These are phyloP conservation scores for Hyphopichia homilentoma DNA, from an alignment of 805 yeast species.

Conservation along the genomic window DNA sequence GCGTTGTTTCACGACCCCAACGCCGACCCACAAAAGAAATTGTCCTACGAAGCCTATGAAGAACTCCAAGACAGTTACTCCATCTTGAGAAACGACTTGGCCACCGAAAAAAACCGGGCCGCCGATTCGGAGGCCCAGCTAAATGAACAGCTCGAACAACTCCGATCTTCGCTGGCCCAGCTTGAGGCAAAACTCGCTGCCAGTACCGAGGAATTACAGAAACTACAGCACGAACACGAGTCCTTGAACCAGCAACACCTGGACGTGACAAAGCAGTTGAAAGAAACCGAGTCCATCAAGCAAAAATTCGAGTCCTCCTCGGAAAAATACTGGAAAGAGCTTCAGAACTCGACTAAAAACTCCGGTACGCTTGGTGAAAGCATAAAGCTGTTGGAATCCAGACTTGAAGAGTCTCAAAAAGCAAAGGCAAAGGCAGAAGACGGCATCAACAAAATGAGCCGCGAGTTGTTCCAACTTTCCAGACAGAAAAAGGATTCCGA, in stretches of 20 bases:
- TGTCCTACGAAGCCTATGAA: conserved; percentile 61
- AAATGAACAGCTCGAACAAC: conserved; percentile 13
- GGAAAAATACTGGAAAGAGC: conserved; percentile 22
- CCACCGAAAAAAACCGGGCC: conserved; percentile 16
- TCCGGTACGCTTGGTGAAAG: conserved; percentile 19
- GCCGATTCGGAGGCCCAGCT: conserved; percentile 15
- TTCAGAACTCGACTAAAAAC: conserved; percentile 27
- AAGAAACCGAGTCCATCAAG: conserved; percentile 26
- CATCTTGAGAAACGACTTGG: conserved; percentile 19
- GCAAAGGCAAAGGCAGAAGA: conserved; percentile 69
- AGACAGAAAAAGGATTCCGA: conserved; percentile 55
- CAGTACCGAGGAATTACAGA: conserved; percentile 12
- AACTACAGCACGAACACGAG: conserved; percentile 16
- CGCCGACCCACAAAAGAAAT: conserved; percentile 61
- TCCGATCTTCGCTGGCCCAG: conserved; percentile 11
- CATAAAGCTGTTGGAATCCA: conserved; percentile 24
- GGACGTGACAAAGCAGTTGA: conserved; percentile 16
- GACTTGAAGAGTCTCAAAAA: conserved; percentile 28
- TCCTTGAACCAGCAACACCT: conserved; percentile 16
- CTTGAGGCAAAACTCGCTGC: conserved; percentile 9
- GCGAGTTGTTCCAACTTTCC: conserved; percentile 68
- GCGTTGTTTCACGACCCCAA: conserved; percentile 74
- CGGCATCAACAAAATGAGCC: conserved; percentile 86
- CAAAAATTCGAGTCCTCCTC: conserved; percentile 27
- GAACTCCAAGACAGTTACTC: conserved; percentile 38